Base-by-base conservation (phyloP, 1,284 basidiomycete species). In the Marasmius sp. region DNA sequence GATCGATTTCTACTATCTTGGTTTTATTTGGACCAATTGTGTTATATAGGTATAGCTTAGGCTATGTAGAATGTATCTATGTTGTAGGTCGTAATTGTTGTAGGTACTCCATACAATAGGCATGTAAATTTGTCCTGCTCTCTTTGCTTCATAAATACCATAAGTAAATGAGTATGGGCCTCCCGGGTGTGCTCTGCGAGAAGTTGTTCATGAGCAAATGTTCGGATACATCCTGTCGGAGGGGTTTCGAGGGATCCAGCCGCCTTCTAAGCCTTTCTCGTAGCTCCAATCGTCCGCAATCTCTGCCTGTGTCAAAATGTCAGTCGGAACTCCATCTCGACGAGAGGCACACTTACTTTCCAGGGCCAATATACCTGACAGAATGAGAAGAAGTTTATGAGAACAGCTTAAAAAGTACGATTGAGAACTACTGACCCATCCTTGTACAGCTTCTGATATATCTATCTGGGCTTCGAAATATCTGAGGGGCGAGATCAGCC, bases 401-500 rank as follows among this genome's bases (percentile, higher is more conserved):
- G 16, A 39, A 37, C 18, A 39, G 18, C 34, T 34, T 34, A 7
- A 10, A 3, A 37, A 22, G 10, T 9, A 43, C 11, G 33, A 22
- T 12, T 58, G 45, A 36, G 47, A 41, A 41, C 39, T 16, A 34
- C 63, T 38, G 41, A 62, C 79, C 91, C 91, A 93, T n/a, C 92
- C 91, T 57, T 85, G 82, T 8, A 86, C 78, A 18, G 74, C 77
- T 73, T 90, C 88, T 5, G 85, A 87, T 57, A 87, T 79, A 54
- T 83, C 79, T 37, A 85, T 81, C 73, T 95, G 93, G 2, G 87
- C 87, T 72, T 94, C 92, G 83, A 86, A 95, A 74, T 91, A 90
- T 68, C 85, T 88, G 52, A 12, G 43, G 11, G 41, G 34, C 55
- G 34, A 47, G 27, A 52, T 56, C 49, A 6, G 33, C 14, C 34